These are phyloP conservation scores for Whalleya microplaca DNA, from an alignment of 2,329 filamentous ascomycete genomes.

Conservation along the genomic window DNA sequence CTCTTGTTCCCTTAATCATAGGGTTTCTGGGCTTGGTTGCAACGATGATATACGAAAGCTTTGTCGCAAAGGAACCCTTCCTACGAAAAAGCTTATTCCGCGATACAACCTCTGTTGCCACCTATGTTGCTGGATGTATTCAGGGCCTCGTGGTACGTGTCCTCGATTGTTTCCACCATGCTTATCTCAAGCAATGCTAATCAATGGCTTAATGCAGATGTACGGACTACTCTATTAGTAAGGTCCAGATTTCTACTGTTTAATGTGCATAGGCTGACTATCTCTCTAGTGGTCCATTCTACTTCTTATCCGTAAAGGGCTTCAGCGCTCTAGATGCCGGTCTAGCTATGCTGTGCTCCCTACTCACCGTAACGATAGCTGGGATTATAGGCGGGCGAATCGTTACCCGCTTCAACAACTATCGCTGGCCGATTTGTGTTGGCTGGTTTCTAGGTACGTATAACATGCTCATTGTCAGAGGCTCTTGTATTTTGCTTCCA, in stretches of 20 bases:
- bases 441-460: conserved; percentile 41
- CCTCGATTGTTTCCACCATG: background rate
- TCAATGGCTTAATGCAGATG: conserved; percentile 14
- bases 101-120: conserved; percentile 33
- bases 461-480: no score
- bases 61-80: conserved; percentile 37
- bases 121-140: conserved; percentile 37
- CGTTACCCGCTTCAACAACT: conserved; percentile 39
- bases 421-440: conserved; percentile 43
- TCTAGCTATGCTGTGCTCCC: conserved; percentile 40
- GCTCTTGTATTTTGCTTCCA: no score
- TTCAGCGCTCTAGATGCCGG: conserved; percentile 40
- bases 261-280: background rate
- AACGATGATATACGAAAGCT: conserved; percentile 44
- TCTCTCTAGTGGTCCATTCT: conserved; percentile 39
- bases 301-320: conserved; percentile 42
- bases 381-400: conserved; percentile 35
- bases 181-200: background rate
- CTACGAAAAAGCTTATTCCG: conserved; percentile 37
- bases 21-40: conserved; percentile 44
- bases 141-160: conserved; percentile 40
- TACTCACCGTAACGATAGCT: conserved; percentile 34
- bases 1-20: conserved; percentile 48
- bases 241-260: conserved; percentile 4
- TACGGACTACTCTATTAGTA: conserved; percentile 33